Evolutionary conservation across 495 filamentous ascomycete species (phyloP).

Genomic region (Xylaria longipes): DNA sequence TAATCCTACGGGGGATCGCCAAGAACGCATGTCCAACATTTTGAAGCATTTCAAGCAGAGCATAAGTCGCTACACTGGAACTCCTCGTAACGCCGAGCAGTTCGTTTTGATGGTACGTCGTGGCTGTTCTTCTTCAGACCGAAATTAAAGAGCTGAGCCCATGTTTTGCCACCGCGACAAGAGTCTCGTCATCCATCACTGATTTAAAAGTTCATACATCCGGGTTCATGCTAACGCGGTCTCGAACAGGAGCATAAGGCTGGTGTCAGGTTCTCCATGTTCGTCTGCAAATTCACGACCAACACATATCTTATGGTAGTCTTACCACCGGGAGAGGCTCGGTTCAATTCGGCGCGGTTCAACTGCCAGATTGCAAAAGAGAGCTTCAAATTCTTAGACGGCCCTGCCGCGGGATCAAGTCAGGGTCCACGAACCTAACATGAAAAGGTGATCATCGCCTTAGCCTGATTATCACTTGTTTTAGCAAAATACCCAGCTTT

Average conservation of each 20-base stretch:
- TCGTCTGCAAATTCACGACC: constrained; percentile 89
- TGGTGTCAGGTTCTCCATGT: constrained; percentile 78
- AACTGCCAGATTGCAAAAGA: constrained; percentile 86
- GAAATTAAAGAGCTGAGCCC: not conserved
- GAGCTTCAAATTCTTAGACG: constrained; percentile 70
- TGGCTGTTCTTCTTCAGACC: not conserved
- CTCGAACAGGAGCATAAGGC: constrained; percentile 57
- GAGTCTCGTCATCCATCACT: constrained; percentile 30
- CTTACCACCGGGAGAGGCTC: constrained; percentile 83
- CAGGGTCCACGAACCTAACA: constrained; percentile 29
- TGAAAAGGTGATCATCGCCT: not conserved
- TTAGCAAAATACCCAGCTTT: constrained; percentile 22
- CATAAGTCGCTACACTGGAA: constrained; percentile 57
- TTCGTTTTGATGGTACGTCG: constrained; percentile 52
- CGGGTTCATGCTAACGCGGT: constrained; percentile 23
- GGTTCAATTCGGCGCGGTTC: constrained; percentile 85
- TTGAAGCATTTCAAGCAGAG: constrained; percentile 95
- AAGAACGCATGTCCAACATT: constrained; percentile 94
- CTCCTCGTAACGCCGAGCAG: constrained; percentile 62
- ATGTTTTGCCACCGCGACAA: constrained; percentile 28
- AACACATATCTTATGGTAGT: constrained; percentile 96
- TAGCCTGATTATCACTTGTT: constrained; percentile 4
- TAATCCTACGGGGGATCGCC: constrained; percentile 90
- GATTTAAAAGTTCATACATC: not conserved
- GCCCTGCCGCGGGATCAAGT: constrained; percentile 36